phyloP scores from a whole-genome alignment of 1,284 basidiomycete species.

The Neolentinus lepideus region DNA sequence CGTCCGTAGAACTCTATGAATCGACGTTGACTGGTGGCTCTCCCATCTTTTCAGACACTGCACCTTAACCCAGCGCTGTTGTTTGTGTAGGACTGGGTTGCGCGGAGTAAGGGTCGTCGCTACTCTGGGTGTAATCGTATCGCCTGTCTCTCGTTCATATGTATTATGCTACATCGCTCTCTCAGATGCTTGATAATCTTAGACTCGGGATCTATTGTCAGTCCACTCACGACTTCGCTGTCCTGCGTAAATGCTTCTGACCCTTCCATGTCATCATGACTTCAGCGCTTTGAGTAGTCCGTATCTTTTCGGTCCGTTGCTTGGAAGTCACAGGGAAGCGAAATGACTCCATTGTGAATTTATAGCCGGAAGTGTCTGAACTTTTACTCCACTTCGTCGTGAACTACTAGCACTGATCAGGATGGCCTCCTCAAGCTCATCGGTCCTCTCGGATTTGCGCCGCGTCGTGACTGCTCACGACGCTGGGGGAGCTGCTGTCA shows the following conservation, averaged over 20 bases:
- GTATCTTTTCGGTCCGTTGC: no score
- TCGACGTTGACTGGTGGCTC: neutral
- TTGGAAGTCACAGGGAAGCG: no score
- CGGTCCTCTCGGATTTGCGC: slow-evolving; percentile 26
- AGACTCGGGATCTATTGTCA: neutral
- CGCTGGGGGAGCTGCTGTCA: slow-evolving; percentile 24
- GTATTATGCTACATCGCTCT: neutral
- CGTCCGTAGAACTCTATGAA: slow-evolving; percentile 1
- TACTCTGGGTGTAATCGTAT: no score
- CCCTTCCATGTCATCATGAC: no score
- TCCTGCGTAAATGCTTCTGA: no score
- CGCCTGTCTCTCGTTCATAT: no score
- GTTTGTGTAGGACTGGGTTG: no score
- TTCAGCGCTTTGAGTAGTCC: no score
- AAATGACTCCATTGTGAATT: no score
- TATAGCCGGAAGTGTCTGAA: no score
- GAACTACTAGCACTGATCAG: neutral
- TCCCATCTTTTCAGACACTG: slow-evolving; percentile 24
- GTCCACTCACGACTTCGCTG: no score
- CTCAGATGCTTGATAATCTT: neutral
- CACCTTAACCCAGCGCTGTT: slow-evolving; percentile 21
- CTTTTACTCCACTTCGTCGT: neutral
- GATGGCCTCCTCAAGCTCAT: neutral
- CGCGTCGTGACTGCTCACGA: slow-evolving; percentile 47
- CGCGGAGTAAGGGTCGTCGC: no score